Percentiles rank a stretch among this genome's conserved stretches.
Conservation (phyloP, 2,329 filamentous ascomycete species). For the Graphilbum ipis-grandicollis region DNA sequence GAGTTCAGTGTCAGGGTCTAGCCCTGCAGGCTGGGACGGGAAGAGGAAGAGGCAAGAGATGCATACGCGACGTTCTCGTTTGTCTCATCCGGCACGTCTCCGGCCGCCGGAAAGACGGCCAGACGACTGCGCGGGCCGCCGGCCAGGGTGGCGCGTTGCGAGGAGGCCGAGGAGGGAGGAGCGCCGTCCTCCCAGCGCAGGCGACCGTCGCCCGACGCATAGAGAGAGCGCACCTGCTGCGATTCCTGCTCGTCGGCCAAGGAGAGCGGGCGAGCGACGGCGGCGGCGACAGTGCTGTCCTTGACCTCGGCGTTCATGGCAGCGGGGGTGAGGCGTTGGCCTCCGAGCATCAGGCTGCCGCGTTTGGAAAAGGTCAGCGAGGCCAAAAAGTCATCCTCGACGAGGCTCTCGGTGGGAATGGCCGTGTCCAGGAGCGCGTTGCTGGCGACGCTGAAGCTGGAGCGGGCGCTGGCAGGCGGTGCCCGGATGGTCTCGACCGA, state of each 20-base stretch:
- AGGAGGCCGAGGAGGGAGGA: background rate
- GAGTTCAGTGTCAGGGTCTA: background rate
- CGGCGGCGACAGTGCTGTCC: background rate
- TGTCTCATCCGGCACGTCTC: background rate
- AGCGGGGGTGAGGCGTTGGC: conserved; percentile 17
- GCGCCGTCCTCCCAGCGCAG: conserved; percentile 33
- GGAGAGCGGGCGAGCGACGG: conserved; percentile 22
- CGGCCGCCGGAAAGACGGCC: background rate
- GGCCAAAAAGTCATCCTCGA: conserved; percentile 40
- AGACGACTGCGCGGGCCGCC: background rate
- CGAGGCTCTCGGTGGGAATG: conserved; percentile 37
- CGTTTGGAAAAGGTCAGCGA: conserved; percentile 43
- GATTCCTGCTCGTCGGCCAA: conserved; percentile 43
- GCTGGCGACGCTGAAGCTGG: too few species aligned
- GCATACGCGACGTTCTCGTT: conserved; percentile 2
- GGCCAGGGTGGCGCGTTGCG: background rate
- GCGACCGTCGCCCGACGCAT: conserved; percentile 37
- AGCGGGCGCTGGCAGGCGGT: too few species aligned
- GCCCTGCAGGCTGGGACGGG: background rate
- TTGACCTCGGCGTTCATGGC: conserved; percentile 5
- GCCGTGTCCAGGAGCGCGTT: conserved; percentile 23
- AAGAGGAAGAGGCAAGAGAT: background rate
- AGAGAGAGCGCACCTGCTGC: conserved; percentile 51
- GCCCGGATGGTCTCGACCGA: too few species aligned
- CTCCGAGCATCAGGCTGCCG: conserved; percentile 44